phyloP scores from a whole-genome alignment of 2,329 filamentous ascomycete genomes.

The Decorospora gaudefroyi region DNA sequence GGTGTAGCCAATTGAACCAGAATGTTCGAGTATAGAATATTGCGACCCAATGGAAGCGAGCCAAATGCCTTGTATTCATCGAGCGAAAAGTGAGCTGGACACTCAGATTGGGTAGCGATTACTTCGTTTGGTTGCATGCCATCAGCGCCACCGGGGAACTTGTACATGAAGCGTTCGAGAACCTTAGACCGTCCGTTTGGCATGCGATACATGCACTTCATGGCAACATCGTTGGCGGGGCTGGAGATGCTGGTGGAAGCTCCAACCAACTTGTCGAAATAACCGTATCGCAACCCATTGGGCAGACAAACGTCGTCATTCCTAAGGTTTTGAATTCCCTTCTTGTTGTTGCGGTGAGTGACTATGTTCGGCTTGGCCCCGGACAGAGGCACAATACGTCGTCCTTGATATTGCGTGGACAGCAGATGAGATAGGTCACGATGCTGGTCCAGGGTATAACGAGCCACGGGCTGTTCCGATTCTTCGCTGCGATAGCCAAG shows the following conservation, averaged over 20 bases:
- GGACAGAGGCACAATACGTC: constrained; percentile 45
- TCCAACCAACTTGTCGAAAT: constrained; percentile 29
- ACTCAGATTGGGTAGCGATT: constrained; percentile 35
- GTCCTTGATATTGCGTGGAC: constrained; percentile 1
- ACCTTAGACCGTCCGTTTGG: constrained; percentile 29
- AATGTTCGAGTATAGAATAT: constrained; percentile 33
- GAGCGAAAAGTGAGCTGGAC: constrained; percentile 56
- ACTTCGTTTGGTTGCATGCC: constrained; percentile 55
- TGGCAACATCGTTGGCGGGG: constrained; percentile 20
- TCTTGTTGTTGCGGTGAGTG: constrained; percentile 43
- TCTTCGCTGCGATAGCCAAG: constrained; percentile 29
- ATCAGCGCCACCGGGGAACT: constrained; percentile 28
- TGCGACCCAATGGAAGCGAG: constrained; percentile 54
- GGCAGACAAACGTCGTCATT: constrained; percentile 51
- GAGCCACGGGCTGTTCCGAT: neutral
- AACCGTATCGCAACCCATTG: constrained; percentile 52
- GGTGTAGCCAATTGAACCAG: constrained; percentile 46
- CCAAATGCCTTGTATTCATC: constrained; percentile 61
- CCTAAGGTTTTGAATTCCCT: constrained; percentile 27
- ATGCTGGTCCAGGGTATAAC: constrained; percentile 22
- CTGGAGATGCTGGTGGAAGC: constrained; percentile 22
- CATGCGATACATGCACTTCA: constrained; percentile 51
- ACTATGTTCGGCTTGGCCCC: constrained; percentile 42
- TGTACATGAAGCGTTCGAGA: constrained; percentile 52
- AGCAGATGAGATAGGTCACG: constrained; percentile 11